Evolutionary conservation across 169 alveolate species (phyloP).

Genomic region (Theileria equi): DNA sequence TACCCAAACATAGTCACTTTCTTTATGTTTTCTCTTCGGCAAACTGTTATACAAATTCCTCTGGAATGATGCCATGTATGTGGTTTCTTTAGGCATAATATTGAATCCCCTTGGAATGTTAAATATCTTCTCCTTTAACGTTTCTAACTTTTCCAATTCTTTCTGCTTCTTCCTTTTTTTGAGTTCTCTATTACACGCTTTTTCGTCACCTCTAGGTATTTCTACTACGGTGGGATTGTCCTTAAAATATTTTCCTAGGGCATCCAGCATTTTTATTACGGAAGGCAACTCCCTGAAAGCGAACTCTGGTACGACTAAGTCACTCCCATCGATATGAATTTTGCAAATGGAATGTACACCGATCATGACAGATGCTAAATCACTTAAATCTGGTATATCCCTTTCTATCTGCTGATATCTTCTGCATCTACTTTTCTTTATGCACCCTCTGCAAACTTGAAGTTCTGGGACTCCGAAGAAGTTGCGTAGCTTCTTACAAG

Average conservation of each 20-base stretch:
- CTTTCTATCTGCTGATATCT: constrained; percentile 60
- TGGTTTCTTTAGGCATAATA: constrained; percentile 11
- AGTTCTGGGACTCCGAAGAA: constrained; percentile 62
- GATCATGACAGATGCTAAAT: constrained; percentile 43
- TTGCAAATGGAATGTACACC: constrained; percentile 53
- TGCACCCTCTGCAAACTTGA: constrained; percentile 60
- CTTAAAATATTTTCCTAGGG: constrained; percentile 8
- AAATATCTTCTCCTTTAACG: constrained; percentile 52
- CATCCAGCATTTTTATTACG: constrained; percentile 18
- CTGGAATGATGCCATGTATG: constrained; percentile 56
- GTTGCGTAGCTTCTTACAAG: constrained; percentile 53
- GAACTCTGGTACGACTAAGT: constrained; percentile 40
- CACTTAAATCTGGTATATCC: constrained; percentile 56
- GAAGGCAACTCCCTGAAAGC: constrained; percentile 53
- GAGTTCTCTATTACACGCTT: constrained; percentile 17
- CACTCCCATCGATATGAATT: constrained; percentile 35
- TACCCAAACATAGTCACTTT: constrained; percentile 41
- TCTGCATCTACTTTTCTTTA: constrained; percentile 51
- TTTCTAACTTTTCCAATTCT: constrained; percentile 29
- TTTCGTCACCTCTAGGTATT: constrained; percentile 34
- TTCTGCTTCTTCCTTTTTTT: constrained; percentile 16
- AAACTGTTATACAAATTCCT: constrained; percentile 47
- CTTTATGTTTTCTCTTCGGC: constrained; percentile 19
- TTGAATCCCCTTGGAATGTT: constrained; percentile 39
- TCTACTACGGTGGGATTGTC: neutral